phyloP scores from a whole-genome alignment of 176 grass and related monocot species.

The Olyra latifolia region DNA sequence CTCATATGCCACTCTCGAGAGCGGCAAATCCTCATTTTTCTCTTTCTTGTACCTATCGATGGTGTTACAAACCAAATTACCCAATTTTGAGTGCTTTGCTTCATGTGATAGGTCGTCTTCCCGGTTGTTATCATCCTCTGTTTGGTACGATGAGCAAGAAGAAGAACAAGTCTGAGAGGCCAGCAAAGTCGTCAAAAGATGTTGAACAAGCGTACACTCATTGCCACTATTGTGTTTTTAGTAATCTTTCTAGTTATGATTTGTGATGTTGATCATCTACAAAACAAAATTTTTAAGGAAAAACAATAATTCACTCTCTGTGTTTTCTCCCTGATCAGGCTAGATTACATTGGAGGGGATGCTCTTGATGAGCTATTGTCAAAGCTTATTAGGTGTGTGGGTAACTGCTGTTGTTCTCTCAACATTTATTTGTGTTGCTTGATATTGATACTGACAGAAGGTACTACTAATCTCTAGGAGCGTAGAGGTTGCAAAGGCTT shows the following conservation, averaged over 20 bases:
- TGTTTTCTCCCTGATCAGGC: constrained; percentile 19
- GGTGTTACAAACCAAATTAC: background rate
- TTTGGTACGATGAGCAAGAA: constrained; percentile 43
- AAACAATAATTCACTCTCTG: background rate
- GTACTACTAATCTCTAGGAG: constrained; percentile 46
- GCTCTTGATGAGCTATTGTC: constrained; percentile 55
- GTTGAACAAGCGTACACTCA: constrained; percentile 23
- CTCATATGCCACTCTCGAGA: too few species aligned
- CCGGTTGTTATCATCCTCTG: background rate
- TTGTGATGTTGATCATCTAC: background rate
- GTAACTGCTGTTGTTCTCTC: background rate
- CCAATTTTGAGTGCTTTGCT: background rate
- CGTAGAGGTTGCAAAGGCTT: constrained; percentile 74
- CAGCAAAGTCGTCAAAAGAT: constrained; percentile 29
- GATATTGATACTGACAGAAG: background rate
- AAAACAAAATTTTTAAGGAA: background rate
- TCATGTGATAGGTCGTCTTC: background rate
- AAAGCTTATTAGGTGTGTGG: constrained; percentile 46
- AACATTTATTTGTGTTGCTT: background rate
- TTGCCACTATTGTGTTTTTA: background rate
- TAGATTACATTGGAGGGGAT: constrained; percentile 56
- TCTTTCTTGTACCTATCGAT: background rate
- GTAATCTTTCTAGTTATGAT: background rate
- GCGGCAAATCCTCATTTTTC: too few species aligned
- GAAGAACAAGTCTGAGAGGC: constrained; percentile 25